These are phyloP conservation scores for Penicillium robsamsonii DNA, from an alignment of 495 filamentous ascomycete genomes.

Conservation along the genomic window DNA sequence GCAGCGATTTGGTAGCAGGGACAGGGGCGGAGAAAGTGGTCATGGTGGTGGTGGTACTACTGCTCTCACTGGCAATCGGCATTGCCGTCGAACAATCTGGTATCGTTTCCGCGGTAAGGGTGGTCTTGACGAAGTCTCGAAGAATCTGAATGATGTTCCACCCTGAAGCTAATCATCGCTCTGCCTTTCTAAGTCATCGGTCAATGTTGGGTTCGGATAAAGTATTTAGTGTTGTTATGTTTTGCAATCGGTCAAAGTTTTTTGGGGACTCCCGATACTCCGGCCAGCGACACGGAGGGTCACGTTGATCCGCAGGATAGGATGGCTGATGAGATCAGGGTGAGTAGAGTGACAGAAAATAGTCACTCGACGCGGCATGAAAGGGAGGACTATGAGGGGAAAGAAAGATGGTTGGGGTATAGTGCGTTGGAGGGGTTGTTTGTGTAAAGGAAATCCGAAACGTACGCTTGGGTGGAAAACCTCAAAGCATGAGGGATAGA, in stretches of 20 bases:
- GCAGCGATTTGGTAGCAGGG: conserved; percentile 43
- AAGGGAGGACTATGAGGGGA: conserved; percentile 8
- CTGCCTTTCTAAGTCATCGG: conserved; percentile 41
- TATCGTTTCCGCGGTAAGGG: conserved; percentile 40
- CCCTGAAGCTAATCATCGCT: conserved; percentile 53
- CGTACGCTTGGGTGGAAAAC: conserved; percentile 45
- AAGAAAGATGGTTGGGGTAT: conserved; percentile 13
- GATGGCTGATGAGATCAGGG: conserved; percentile 9
- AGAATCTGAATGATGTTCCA: conserved; percentile 49
- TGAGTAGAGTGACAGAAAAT: conserved; percentile 5
- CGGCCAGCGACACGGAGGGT: conserved; percentile 7
- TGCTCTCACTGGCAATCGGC: conserved; percentile 52
- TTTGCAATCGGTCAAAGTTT: conserved; percentile 10
- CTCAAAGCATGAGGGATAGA: conserved; percentile 41
- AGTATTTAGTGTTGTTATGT: conserved; percentile 1
- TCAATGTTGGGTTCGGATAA: conserved; percentile 24
- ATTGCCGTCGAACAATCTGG: conserved; percentile 42
- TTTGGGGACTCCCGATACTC: conserved; percentile 12
- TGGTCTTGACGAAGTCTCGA: conserved; percentile 44
- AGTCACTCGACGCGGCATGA: not conserved
- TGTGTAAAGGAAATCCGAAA: conserved; percentile 20
- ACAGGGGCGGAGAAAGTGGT: conserved; percentile 47
- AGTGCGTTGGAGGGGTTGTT: conserved; percentile 19
- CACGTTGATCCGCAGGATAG: conserved; percentile 9
- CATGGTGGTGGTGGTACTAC: conserved; percentile 46